These are phyloP conservation scores for Globisporangium uncinulatum DNA, from an alignment of 352 stramenopile genomes.

Conservation along the genomic window DNA sequence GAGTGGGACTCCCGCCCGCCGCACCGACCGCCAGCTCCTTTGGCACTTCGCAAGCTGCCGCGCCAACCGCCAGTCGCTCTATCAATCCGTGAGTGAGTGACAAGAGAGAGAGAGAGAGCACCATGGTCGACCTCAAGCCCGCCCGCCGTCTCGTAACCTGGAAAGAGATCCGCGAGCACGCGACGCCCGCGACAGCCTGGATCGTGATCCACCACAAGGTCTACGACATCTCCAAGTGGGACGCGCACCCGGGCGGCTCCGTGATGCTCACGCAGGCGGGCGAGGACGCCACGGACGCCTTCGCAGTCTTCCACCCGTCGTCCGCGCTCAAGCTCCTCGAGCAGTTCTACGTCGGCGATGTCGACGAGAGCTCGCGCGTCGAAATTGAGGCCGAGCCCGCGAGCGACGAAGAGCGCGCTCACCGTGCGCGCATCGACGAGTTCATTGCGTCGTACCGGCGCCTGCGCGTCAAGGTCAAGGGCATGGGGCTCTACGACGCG, in stretches of 20 bases:
- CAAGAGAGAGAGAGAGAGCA: not conserved
- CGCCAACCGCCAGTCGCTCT: not conserved
- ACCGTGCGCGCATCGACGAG: slow-evolving; percentile 70
- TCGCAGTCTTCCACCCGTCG: slow-evolving; percentile 96
- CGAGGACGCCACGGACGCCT: slow-evolving; percentile 98
- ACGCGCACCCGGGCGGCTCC: slow-evolving; percentile 81
- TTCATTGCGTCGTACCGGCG: slow-evolving; percentile 97
- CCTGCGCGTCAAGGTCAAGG: slow-evolving; percentile 91
- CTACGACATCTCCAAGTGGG: slow-evolving; percentile 87
- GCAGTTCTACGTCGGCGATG: slow-evolving; percentile 96
- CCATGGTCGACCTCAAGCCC: slow-evolving; percentile 67
- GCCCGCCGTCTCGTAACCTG: slow-evolving; percentile 55
- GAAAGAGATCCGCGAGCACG: slow-evolving; percentile 75
- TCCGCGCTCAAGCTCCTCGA: slow-evolving; percentile 93
- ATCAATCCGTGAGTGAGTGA: not conserved
- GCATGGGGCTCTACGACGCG: slow-evolving; percentile 94
- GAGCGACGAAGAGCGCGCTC: slow-evolving; percentile 37
- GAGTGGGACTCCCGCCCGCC: too few species aligned
- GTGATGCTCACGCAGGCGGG: slow-evolving; percentile 98
- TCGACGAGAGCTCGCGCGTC: slow-evolving; percentile 73
- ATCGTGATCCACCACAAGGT: slow-evolving; percentile 91
- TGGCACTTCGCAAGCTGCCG: not conserved
- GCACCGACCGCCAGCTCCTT: too few species aligned
- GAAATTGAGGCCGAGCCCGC: slow-evolving; percentile 19
- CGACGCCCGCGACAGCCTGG: slow-evolving; percentile 70